phyloP scores from a whole-genome alignment of 352 stramenopile species.

The Blastocystis sp. region DNA sequence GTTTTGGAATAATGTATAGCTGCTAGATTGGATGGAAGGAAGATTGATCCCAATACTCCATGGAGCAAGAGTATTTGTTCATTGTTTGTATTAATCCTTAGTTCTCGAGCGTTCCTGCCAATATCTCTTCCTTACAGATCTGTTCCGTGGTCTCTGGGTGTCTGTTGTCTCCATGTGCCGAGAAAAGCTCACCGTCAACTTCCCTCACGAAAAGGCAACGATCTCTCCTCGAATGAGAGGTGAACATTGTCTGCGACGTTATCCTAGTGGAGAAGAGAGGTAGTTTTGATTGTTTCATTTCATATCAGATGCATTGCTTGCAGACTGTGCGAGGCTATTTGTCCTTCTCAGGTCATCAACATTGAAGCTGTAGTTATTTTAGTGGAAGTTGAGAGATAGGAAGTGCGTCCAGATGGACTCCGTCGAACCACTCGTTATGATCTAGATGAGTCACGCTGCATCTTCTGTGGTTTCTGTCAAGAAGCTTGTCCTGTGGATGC shows the following conservation, averaged over 20 bases:
- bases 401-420: slow-evolving; percentile 88
- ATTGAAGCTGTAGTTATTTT: slow-evolving; percentile 82
- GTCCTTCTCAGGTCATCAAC: slow-evolving; percentile 95
- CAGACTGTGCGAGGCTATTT: slow-evolving; percentile 99
- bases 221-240: slow-evolving; percentile 92
- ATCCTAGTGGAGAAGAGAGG: slow-evolving; percentile 96
- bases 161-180: slow-evolving; percentile 69
- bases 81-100: neutral
- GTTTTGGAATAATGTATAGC: neutral
- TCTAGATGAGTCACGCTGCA: slow-evolving; percentile 99
- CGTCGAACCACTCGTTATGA: slow-evolving; percentile 97
- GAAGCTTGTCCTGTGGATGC: slow-evolving; percentile 94
- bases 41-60: slow-evolving; percentile 63
- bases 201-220: slow-evolving; percentile 92
- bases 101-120: slow-evolving; percentile 51
- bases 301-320: slow-evolving; percentile 89
- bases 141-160: slow-evolving; percentile 76
- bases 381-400: slow-evolving; percentile 64
- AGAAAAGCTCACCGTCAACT: slow-evolving; percentile 94
- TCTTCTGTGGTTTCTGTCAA: slow-evolving; percentile 94
- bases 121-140: slow-evolving; percentile 80
- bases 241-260: slow-evolving; percentile 92
- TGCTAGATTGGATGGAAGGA: slow-evolving; percentile 52
- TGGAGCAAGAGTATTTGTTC: slow-evolving; percentile 62
- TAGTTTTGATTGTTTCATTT: slow-evolving; percentile 64